Base-by-base conservation (phyloP, 1,284 basidiomycete genomes). In the Fomitopsis palustris region DNA sequence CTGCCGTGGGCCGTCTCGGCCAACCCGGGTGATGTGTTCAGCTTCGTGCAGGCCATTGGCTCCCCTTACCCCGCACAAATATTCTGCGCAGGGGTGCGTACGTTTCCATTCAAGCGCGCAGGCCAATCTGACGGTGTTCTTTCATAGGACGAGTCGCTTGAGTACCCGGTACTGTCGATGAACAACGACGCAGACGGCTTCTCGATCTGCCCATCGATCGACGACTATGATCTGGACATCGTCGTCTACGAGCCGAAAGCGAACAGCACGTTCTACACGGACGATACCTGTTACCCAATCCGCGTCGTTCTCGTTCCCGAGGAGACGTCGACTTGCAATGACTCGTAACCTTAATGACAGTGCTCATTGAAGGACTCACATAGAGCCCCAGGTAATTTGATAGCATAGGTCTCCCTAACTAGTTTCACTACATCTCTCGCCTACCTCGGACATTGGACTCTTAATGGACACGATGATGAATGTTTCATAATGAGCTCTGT, bases 111-210 rank as follows among this genome's bases (percentile, higher is more conserved):
- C 49, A n/a, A 3, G n/a, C 14, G 17, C 9, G 7, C 7, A 43
- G 2, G 9, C 21, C 9, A 16, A 33, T 3, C 41, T 33, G 21
- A 31, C 17, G 4, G 9, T 33, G 47, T 8, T 14, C 17, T 23
- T 12, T 14, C n/a, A n/a, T 29, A 53, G 39, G 52, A 43, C 21
- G 35, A 53, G 7, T 33, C 21, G 2, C 8, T 7, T 17, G 51
- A 42, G 12, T 58, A 58, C 31, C 14, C 25, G 6, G 56, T 54
- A n/a, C 39, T 58, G 4, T 51, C 56, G 5, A 38, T 58, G 8
- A 58, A 58, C 39, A 52, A 52, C 41, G 25, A 53, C 42, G 29
- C 52, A 23, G 51, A 53, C 23, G 39, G 39, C 39, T 58, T 57
- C 47, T 57, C 47, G 19, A 25, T 57, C 8, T 57, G 55, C 49